Evolutionary conservation across 1,139 yeast genomes (phyloP).

Genomic region (Spencermartinsiella ligniputridi): DNA sequence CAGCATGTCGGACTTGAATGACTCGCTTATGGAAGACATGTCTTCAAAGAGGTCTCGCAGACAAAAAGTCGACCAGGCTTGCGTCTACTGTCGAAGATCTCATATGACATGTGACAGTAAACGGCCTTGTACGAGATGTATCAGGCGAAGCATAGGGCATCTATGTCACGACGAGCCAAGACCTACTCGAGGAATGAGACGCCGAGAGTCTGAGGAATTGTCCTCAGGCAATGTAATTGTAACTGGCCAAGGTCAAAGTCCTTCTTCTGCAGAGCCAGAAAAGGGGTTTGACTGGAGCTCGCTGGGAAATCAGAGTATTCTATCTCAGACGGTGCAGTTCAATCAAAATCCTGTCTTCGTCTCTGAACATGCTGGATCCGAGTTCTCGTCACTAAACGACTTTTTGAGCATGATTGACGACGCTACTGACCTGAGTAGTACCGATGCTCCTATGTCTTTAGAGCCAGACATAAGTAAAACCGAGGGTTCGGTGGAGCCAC

Average conservation of each 20-base stretch:
- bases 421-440: slow-evolving; percentile 35
- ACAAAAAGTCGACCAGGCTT: slow-evolving; percentile 49
- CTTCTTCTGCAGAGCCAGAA: background rate
- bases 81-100: slow-evolving; percentile 88
- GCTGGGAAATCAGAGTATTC: slow-evolving; percentile 22
- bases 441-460: background rate
- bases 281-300: slow-evolving; percentile 21
- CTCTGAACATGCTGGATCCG: slow-evolving; percentile 91
- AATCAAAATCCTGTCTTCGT: slow-evolving; percentile 55
- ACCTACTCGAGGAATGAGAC: slow-evolving; percentile 12
- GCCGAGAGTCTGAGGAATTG: slow-evolving; percentile 11
- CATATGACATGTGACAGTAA: slow-evolving; percentile 85
- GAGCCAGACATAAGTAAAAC: slow-evolving; percentile 2
- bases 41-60: slow-evolving; percentile 13
- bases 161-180: slow-evolving; percentile 76
- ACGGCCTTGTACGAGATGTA: slow-evolving; percentile 84
- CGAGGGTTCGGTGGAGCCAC: slow-evolving; percentile 1
- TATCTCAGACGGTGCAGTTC: slow-evolving; percentile 26
- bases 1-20: too few relatives aligned
- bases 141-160: slow-evolving; percentile 84
- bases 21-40: background rate
- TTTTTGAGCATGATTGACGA: slow-evolving; percentile 89
- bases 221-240: slow-evolving; percentile 10
- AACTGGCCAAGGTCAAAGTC: background rate
- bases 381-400: slow-evolving; percentile 84